Evolutionary conservation across 441 rosid genomes (phyloP).

Genomic region (Eutrema salsugineum): DNA sequence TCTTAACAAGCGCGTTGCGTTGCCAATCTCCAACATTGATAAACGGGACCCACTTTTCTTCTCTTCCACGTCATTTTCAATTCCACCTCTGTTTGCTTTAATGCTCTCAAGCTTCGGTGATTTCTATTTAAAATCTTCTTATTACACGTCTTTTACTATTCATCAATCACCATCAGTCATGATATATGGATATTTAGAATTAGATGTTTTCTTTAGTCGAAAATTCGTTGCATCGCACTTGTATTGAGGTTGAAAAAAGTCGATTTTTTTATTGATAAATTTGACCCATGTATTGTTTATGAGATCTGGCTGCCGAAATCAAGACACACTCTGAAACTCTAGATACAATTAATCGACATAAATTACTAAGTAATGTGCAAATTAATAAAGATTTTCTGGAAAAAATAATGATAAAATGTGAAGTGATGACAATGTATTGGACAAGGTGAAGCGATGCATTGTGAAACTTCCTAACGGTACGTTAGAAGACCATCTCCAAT

Average conservation of each 20-base stretch:
- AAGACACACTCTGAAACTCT: background rate
- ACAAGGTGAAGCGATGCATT: too few relatives aligned
- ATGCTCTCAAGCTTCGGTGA: background rate
- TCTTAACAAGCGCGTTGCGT: slow-evolving; percentile 25
- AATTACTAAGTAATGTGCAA: too few relatives aligned
- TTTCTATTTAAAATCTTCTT: background rate
- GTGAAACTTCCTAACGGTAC: too few relatives aligned
- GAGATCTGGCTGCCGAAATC: background rate
- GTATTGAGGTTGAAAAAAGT: background rate
- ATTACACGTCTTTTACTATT: slow-evolving; percentile 10
- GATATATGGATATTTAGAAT: background rate
- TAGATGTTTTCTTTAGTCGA: background rate
- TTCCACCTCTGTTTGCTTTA: background rate
- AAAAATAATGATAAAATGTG: too few relatives aligned
- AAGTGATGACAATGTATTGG: too few relatives aligned
- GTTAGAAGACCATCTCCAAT: too few relatives aligned
- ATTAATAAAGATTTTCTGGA: too few relatives aligned
- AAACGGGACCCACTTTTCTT: slow-evolving; percentile 9
- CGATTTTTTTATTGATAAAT: background rate
- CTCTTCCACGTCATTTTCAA: slow-evolving; percentile 2
- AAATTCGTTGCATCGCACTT: background rate
- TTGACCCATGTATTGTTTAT: background rate
- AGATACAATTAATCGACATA: background rate
- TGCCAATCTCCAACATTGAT: background rate
- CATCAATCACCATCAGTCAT: background rate